Percentiles rank a stretch among this genome's conserved stretches.
Conservation (phyloP, 441 rosid species). For the Corymbia citriodora region DNA sequence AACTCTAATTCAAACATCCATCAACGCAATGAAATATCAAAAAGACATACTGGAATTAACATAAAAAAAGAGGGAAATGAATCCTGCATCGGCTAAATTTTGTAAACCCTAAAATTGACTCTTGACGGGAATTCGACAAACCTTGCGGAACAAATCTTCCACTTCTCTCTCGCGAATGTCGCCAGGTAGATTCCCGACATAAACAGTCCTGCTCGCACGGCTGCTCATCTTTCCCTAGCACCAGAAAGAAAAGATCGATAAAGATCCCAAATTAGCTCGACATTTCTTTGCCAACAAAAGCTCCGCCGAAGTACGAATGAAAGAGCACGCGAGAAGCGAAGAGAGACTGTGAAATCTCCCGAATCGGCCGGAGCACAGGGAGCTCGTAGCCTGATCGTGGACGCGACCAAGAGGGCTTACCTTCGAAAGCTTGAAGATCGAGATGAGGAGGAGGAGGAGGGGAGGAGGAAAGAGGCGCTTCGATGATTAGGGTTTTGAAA, state of each 20-base stretch:
- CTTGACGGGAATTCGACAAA: slow-evolving; percentile 2
- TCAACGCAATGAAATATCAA: background rate
- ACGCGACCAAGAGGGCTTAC: background rate
- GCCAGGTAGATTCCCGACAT: slow-evolving; percentile 95
- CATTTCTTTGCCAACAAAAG: background rate
- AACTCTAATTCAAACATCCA: background rate
- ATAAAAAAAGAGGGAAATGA: background rate
- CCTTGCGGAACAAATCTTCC: slow-evolving; percentile 93
- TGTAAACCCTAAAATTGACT: background rate
- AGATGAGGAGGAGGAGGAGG: background rate
- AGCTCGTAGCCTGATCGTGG: background rate
- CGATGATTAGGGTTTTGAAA: slow-evolving; percentile 8
- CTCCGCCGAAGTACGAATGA: background rate
- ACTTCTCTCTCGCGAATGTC: slow-evolving; percentile 96
- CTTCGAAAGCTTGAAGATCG: background rate
- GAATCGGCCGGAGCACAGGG: background rate
- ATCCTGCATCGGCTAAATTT: background rate
- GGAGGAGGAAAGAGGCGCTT: background rate
- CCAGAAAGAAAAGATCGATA: background rate
- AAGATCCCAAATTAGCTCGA: background rate
- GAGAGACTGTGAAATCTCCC: background rate
- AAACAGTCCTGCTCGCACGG: slow-evolving; percentile 91
- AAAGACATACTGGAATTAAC: background rate
- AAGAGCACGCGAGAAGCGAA: background rate
- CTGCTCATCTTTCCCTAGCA: slow-evolving; percentile 59